A percentile compares a stretch with the other conserved stretches of the same genome.
Evolutionary conservation across 176 grass and related monocot species (phyloP).

Genomic region (Cymbopogon citratus): DNA sequence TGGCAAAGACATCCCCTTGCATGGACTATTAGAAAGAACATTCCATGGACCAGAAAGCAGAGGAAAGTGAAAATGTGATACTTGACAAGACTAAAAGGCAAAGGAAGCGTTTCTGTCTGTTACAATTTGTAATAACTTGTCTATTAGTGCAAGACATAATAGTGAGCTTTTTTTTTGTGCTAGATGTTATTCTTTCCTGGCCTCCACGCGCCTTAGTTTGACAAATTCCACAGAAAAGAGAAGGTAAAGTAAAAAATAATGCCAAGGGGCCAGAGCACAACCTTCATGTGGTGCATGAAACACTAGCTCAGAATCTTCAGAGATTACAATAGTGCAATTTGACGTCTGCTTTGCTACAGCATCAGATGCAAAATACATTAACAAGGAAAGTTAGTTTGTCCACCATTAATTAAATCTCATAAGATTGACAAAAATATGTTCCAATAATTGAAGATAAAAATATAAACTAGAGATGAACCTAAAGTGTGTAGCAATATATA

Average conservation of each 20-base stretch:
- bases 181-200: conserved; percentile 16
- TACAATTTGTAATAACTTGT: conserved; percentile 5
- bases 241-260: conserved; percentile 6
- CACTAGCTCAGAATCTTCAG: conserved; percentile 40
- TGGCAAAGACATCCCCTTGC: conserved; percentile 11
- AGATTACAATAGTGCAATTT: conserved; percentile 37
- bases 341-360: conserved; percentile 39
- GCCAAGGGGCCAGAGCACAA: conserved; percentile 21
- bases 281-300: conserved; percentile 38
- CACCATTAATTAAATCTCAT: not conserved
- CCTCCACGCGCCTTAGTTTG: conserved; percentile 16
- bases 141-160: conserved; percentile 17
- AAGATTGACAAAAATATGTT: conserved; percentile 18
- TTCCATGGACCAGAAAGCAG: conserved; percentile 9
- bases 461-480: not conserved
- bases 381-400: conserved; percentile 15
- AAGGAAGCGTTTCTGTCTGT: conserved; percentile 16
- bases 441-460: conserved; percentile 9
- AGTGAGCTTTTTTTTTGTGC: not conserved
- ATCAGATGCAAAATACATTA: conserved; percentile 49
- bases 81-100: conserved; percentile 38
- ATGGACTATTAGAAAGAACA: conserved; percentile 27
- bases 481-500: not conserved
- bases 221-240: conserved; percentile 34
- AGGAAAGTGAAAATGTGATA: conserved; percentile 24